These are phyloP conservation scores for Eucalyptus cloeziana DNA, from an alignment of 345 rosid genomes.

Conservation along the genomic window DNA sequence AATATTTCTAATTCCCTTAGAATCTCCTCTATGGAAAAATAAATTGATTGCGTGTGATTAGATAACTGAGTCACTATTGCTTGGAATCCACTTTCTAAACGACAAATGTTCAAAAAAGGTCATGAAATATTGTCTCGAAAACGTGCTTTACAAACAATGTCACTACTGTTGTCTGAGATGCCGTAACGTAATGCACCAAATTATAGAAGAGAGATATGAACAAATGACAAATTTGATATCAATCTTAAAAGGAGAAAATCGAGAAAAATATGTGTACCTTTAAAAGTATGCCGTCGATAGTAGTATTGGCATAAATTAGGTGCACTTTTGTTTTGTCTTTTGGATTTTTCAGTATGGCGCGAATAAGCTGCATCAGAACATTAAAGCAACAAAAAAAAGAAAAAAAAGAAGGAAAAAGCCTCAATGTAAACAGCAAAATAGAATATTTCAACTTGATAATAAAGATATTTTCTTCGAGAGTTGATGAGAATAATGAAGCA, in stretches of 20 bases:
- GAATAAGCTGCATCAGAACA: slow-evolving; percentile 5
- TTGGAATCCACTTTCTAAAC: too few species aligned
- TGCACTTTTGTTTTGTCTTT: slow-evolving; percentile 21
- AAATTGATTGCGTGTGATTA: too few species aligned
- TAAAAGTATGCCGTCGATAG: slow-evolving; percentile 26
- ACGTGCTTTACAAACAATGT: too few species aligned
- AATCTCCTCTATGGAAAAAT: not conserved
- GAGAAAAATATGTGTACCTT: slow-evolving; percentile 6
- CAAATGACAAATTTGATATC: not conserved
- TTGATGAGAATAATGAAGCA: not conserved
- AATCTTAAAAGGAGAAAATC: not conserved
- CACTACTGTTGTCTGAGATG: not conserved
- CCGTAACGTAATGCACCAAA: not conserved
- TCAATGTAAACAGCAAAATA: not conserved
- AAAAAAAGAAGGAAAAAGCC: not conserved
- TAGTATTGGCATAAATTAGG: slow-evolving; percentile 32
- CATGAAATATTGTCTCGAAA: too few species aligned
- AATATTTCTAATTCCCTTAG: not conserved
- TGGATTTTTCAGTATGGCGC: slow-evolving; percentile 33
- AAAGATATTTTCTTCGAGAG: not conserved
- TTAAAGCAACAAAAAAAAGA: not conserved
- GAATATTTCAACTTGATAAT: not conserved
- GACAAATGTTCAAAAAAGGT: too few species aligned
- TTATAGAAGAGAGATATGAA: not conserved
- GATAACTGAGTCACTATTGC: too few species aligned